Evolutionary conservation across 2,329 filamentous ascomycete species (phyloP), one percentile per base, ranked within the genome.

Genomic region (Tetracladium maxilliforme): DNA sequence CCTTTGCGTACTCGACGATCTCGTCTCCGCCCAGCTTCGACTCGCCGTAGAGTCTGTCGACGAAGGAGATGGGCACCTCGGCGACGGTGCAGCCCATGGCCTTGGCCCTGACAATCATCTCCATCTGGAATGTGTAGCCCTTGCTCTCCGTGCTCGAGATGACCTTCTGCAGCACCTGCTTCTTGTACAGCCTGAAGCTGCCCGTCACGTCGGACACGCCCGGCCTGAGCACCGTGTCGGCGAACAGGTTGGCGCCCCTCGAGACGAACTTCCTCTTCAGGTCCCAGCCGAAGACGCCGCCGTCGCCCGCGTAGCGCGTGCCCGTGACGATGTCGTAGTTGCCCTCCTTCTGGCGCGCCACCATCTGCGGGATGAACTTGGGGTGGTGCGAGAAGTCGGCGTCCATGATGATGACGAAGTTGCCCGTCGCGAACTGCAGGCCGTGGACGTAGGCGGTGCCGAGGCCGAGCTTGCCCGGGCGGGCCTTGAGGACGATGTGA

Each of bases 381-480:
- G 90, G 90, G 64, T 98, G 90, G 61, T 98, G 90, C 41, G 73
- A 83, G 67, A 98, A 98, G 58, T 98, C 90, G 55, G 92, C 90
- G 61, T 98, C 90, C 90, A 98, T 98, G 67, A 98, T 98, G 63
- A 98, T 82, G 48, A 98, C 82, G 47, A 74, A 95, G 67, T 92
- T 94, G 43, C 90, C 90, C 13, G 74, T 84, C 14, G 68, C 78
- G 48, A 80, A 95, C 51, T 93, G 71, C 32, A 98, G 66, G 26
- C 87, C 87, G 54, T 94, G 86, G 19, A 94, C 82, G 58, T 95
- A 95, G 24, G 87, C 87, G 4, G 87, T 94, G 39, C 87, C 87
- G 24, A 95, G 76, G n/a, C 87, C 87, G 19, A 94, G 79, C 60
- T 95, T 98, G 48, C 92, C 92, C 21, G 82, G 69, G 44, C 92